Conservation (phyloP, 169 alveolate species). For the Babesia ovis region DNA sequence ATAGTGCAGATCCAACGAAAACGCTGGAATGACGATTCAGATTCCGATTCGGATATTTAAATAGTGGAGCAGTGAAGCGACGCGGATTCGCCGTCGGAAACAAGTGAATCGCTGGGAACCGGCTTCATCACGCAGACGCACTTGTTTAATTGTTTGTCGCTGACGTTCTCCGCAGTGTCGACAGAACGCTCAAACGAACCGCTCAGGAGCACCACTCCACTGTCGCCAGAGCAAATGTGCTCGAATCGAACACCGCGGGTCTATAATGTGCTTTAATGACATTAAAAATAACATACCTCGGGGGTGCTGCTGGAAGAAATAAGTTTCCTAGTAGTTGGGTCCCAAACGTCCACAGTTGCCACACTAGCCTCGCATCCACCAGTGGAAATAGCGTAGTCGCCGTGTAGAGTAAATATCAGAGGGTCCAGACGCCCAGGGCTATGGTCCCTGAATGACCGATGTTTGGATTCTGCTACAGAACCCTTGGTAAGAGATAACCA, state of each 20-base stretch:
- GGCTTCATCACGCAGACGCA: slow-evolving; percentile 41
- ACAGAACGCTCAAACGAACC: slow-evolving; percentile 31
- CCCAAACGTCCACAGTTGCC: slow-evolving; percentile 36
- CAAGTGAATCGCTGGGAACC: slow-evolving; percentile 7
- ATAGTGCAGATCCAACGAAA: slow-evolving; percentile 18
- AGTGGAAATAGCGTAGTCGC: slow-evolving; percentile 26
- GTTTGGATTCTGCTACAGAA: slow-evolving; percentile 7
- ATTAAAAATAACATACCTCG: slow-evolving; percentile 14
- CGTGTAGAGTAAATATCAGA: slow-evolving; percentile 8
- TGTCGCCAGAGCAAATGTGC: slow-evolving; percentile 25
- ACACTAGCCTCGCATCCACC: slow-evolving; percentile 27
- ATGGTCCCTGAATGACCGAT: slow-evolving; percentile 10
- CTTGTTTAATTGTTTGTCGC: slow-evolving; percentile 15
- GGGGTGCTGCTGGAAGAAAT: slow-evolving; percentile 38
- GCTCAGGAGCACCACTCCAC: slow-evolving; percentile 27
- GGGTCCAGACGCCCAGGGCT: slow-evolving; percentile 7
- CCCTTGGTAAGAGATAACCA: background rate
- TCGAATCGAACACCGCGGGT: slow-evolving; percentile 29
- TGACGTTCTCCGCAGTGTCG: background rate
- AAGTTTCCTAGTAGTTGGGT: slow-evolving; percentile 15
- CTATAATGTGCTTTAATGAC: background rate
- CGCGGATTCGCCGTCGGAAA: background rate
- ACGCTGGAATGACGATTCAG: slow-evolving; percentile 49
- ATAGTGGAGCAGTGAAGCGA: slow-evolving; percentile 1
- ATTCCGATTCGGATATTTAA: slow-evolving; percentile 24